Conservation (phyloP, 2,329 filamentous ascomycete species). For the Aspergillus persii region DNA sequence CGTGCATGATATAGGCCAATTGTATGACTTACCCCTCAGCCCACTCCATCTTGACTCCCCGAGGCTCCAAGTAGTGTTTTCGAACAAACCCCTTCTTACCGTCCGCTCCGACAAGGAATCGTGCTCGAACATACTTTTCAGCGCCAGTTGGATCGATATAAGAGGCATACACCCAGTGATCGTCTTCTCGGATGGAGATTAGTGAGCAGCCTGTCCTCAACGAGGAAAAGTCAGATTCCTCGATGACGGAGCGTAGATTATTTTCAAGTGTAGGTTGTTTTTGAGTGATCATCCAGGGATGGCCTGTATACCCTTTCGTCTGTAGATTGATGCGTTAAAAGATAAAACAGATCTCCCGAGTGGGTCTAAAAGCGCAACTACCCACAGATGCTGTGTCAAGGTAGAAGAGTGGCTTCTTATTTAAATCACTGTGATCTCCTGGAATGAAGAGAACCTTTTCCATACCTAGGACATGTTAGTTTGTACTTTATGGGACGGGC, state of each 20-base stretch:
- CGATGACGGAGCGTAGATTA: slow-evolving; percentile 17
- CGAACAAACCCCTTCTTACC: slow-evolving; percentile 49
- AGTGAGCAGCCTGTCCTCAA: slow-evolving; percentile 20
- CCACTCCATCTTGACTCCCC: slow-evolving; percentile 39
- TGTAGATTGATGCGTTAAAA: background rate
- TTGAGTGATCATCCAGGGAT: slow-evolving; percentile 30
- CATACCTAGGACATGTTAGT: slow-evolving; percentile 14
- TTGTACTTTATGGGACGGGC: background rate
- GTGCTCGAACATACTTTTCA: slow-evolving; percentile 16
- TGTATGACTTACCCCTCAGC: slow-evolving; percentile 15
- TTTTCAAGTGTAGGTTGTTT: slow-evolving; percentile 31
- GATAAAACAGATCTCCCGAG: background rate
- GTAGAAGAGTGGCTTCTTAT: slow-evolving; percentile 22
- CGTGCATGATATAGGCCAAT: background rate
- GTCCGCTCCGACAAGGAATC: slow-evolving; percentile 46
- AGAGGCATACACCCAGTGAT: slow-evolving; percentile 13
- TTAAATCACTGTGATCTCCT: slow-evolving; percentile 18
- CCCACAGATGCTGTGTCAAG: slow-evolving; percentile 21
- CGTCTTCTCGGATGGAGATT: slow-evolving; percentile 12
- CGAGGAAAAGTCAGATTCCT: slow-evolving; percentile 9
- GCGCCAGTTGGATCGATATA: slow-evolving; percentile 22
- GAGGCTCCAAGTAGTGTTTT: slow-evolving; percentile 47
- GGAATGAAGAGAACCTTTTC: slow-evolving; percentile 24
- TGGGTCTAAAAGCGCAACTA: background rate
- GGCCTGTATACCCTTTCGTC: slow-evolving; percentile 29